Evolutionary conservation across 495 filamentous ascomycete species (phyloP).

Genomic region (Talaromyces borbonicus): DNA sequence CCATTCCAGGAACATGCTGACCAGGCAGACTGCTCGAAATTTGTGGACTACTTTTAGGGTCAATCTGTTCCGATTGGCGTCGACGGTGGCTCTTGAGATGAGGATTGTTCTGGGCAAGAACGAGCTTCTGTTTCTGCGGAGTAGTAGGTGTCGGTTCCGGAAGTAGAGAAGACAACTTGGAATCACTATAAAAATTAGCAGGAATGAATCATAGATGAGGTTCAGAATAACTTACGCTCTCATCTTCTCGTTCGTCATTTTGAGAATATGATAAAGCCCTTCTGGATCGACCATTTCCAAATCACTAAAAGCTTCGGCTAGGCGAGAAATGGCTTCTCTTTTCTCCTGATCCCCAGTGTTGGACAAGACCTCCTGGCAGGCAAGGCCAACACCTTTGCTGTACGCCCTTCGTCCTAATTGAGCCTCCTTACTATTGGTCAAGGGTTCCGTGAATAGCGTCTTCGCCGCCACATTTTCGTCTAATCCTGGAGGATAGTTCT

Average conservation of each 20-base stretch:
- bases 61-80: slow-evolving; percentile 50
- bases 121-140: slow-evolving; percentile 50
- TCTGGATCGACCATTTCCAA: slow-evolving; percentile 86
- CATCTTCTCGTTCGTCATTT: slow-evolving; percentile 53
- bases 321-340: slow-evolving; percentile 66
- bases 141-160: slow-evolving; percentile 32
- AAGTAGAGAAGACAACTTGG: slow-evolving; percentile 40
- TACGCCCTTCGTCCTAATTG: slow-evolving; percentile 70
- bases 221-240: slow-evolving; percentile 27
- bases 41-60: slow-evolving; percentile 25
- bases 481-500: slow-evolving; percentile 20
- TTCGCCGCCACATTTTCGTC: slow-evolving; percentile 41
- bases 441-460: slow-evolving; percentile 17
- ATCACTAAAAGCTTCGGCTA: slow-evolving; percentile 75
- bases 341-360: slow-evolving; percentile 66
- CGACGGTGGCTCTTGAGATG: slow-evolving; percentile 70
- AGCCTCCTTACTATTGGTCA: slow-evolving; percentile 58
- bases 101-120: slow-evolving; percentile 74
- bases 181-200: slow-evolving; percentile 27
- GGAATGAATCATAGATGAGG: background rate
- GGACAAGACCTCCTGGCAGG: slow-evolving; percentile 73
- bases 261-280: slow-evolving; percentile 75
- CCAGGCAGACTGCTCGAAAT: slow-evolving; percentile 31
- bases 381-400: slow-evolving; percentile 64
- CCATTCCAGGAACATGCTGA: slow-evolving; percentile 62